A percentile compares a stretch with the other conserved stretches of the same genome.
These are phyloP conservation scores for Tanacetum coccineum DNA, from an alignment of 129 eudicot genomes.

Conservation along the genomic window DNA sequence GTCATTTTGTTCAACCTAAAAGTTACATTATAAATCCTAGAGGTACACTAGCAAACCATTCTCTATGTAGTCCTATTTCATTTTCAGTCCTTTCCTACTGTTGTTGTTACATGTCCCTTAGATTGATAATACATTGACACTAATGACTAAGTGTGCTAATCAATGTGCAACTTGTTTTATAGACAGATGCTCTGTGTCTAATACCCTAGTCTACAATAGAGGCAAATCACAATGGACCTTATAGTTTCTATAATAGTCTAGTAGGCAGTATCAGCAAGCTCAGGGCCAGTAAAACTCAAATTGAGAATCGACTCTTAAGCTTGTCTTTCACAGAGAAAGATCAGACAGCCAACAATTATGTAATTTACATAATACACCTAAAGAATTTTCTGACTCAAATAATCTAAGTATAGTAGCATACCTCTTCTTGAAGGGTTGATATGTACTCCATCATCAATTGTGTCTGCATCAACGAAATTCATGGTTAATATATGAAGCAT, in stretches of 20 bases:
- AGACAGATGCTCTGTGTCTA: no score
- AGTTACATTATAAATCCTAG: no score
- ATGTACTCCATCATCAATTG: constrained; percentile 11
- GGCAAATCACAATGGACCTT: not conserved
- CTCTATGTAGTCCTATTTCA: no score
- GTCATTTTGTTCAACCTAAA: no score
- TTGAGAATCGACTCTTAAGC: not conserved
- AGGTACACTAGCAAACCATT: no score
- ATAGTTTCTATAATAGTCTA: not conserved
- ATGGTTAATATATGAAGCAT: no score
- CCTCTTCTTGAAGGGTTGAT: constrained; percentile 23
- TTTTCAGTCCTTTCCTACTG: no score
- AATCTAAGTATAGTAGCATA: not conserved
- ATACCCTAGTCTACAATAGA: not conserved
- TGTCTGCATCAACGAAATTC: constrained; percentile 19
- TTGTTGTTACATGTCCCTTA: no score
- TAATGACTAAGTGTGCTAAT: no score
- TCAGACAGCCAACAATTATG: not conserved
- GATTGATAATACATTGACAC: no score
- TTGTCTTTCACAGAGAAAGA: no score
- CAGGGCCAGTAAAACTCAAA: not conserved
- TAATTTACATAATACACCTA: not conserved
- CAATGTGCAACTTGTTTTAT: no score
- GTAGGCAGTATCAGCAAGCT: not conserved
- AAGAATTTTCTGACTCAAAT: not conserved